These are phyloP conservation scores for Lepidopterella palustris DNA, from an alignment of 495 filamentous ascomycete genomes.

Conservation along the genomic window DNA sequence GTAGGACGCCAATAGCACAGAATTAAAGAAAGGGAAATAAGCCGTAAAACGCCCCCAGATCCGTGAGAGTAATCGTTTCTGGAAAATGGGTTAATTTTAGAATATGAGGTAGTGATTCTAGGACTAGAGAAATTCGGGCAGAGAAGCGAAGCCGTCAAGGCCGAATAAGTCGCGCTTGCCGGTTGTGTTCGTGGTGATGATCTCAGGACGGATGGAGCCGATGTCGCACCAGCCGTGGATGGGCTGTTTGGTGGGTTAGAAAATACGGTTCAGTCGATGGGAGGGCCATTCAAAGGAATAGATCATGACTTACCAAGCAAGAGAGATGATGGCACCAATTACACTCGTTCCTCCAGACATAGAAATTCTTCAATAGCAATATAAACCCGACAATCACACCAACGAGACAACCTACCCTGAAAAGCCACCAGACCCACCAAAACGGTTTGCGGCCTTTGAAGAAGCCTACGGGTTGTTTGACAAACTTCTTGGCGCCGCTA, in stretches of 20 bases:
- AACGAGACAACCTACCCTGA: slow-evolving; percentile 72
- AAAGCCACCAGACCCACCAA: slow-evolving; percentile 98
- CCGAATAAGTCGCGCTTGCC: slow-evolving; percentile 8
- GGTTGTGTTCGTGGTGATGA: slow-evolving; percentile 2
- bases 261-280: too few relatives aligned
- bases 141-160: background rate
- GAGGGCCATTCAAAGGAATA: background rate
- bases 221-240: slow-evolving; percentile 75
- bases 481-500: slow-evolving; percentile 48
- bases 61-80: too few relatives aligned
- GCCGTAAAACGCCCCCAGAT: too few relatives aligned
- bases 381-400: slow-evolving; percentile 76
- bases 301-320: slow-evolving; percentile 70
- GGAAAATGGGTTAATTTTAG: too few relatives aligned
- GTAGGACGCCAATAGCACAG: too few relatives aligned
- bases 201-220: slow-evolving; percentile 31
- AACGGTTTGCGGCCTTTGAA: slow-evolving; percentile 86
- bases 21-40: too few relatives aligned
- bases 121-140: too few relatives aligned
- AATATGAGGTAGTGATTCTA: too few relatives aligned
- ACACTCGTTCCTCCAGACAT: slow-evolving; percentile 65
- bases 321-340: slow-evolving; percentile 90
- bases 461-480: slow-evolving; percentile 67
- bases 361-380: slow-evolving; percentile 82
- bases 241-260: slow-evolving; percentile 43